phyloP scores from a whole-genome alignment of 495 filamentous ascomycete species.

The Tirmania nivea region DNA sequence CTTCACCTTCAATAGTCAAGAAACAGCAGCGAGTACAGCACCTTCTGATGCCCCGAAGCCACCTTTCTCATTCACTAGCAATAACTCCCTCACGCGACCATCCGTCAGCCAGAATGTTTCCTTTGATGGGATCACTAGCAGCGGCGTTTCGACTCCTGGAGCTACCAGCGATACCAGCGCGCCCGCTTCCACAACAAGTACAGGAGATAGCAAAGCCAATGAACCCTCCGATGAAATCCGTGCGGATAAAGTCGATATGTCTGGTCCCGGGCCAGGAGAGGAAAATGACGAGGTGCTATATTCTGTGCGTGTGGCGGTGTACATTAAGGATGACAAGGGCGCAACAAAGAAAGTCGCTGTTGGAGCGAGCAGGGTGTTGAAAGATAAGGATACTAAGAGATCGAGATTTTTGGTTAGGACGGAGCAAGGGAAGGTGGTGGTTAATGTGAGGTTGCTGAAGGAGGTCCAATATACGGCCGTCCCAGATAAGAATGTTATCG shows the following conservation, averaged over 20 bases:
- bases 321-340: neutral
- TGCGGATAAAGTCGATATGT: neutral
- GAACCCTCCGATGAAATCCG: neutral
- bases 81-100: neutral
- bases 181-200: neutral
- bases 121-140: neutral
- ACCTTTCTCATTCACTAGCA: neutral
- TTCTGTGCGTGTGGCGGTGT: neutral
- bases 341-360: neutral
- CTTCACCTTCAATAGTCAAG: too few relatives aligned
- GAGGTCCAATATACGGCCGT: neutral
- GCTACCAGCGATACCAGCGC: neutral
- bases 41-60: neutral
- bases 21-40: neutral
- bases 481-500: neutral
- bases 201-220: neutral
- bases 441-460: neutral
- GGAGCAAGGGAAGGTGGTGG: neutral
- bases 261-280: neutral
- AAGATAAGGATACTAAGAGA: neutral
- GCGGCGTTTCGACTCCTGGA: neutral
- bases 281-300: neutral
- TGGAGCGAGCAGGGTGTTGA: neutral
- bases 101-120: neutral
- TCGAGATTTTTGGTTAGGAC: neutral